phyloP scores from a whole-genome alignment of 306 rosid species.

The Cucurbita argyrosperma region DNA sequence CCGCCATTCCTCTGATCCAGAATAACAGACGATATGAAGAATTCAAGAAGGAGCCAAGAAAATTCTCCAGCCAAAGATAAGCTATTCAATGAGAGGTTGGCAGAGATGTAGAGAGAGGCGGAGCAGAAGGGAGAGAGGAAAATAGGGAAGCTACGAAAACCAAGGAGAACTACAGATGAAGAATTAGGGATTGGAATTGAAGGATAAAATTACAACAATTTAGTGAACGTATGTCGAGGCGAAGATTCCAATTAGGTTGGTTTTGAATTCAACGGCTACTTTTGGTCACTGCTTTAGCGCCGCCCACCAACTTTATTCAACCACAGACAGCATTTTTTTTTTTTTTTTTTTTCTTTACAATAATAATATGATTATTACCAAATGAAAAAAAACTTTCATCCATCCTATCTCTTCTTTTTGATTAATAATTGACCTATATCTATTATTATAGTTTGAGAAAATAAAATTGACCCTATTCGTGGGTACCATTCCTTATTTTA shows the following conservation, averaged over 20 bases:
- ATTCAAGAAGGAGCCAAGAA: neutral
- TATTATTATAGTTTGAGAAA: too few relatives aligned
- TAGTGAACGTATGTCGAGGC: slow-evolving; percentile 22
- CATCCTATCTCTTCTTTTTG: neutral
- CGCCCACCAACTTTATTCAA: neutral
- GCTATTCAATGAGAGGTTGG: neutral
- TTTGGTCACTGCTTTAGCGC: neutral
- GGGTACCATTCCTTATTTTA: neutral
- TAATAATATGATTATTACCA: neutral
- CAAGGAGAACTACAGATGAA: neutral
- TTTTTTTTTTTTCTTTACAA: neutral
- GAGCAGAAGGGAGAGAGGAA: neutral
- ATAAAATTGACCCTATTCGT: neutral
- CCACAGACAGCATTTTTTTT: too few relatives aligned
- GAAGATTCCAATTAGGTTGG: neutral
- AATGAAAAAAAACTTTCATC: too few relatives aligned
- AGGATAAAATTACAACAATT: neutral
- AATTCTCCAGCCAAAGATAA: neutral
- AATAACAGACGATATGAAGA: neutral
- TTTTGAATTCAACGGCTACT: slow-evolving; percentile 27
- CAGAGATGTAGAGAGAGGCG: neutral
- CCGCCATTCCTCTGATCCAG: slow-evolving; percentile 31
- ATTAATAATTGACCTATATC: too few relatives aligned
- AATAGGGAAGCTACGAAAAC: slow-evolving; percentile 9
- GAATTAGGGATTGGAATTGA: slow-evolving; percentile 1